Percentiles rank a stretch among this genome's conserved stretches.
Conservation (phyloP, 768 basidiomycete genomes). For the Neoboletus subvelutipes region DNA sequence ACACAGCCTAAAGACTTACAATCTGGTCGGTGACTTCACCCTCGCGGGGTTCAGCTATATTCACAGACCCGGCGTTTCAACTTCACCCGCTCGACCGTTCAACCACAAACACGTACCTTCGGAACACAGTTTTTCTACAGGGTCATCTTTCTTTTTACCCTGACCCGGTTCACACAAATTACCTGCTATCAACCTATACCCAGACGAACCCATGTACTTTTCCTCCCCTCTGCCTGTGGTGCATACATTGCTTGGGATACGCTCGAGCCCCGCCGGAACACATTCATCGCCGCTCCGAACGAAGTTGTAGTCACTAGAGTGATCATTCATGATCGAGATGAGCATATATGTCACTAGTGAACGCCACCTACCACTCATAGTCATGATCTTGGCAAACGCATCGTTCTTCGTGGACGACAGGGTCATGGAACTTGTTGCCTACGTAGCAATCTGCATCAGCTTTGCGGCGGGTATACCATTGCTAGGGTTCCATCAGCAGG, state of each 20-base stretch:
- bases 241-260: constrained; percentile 77
- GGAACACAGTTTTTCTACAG: constrained; percentile 72
- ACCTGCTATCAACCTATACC: constrained; percentile 90
- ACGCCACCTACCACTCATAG: constrained; percentile 80
- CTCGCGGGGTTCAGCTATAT: constrained; percentile 71
- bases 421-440: constrained; percentile 86
- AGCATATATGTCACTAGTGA: neutral
- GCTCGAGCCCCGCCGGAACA: constrained; percentile 84
- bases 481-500: constrained; percentile 44
- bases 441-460: constrained; percentile 83
- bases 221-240: constrained; percentile 46
- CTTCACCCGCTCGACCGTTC: neutral
- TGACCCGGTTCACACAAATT: constrained; percentile 70
- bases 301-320: constrained; percentile 82
- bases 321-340: neutral
- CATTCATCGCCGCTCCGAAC: constrained; percentile 73
- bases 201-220: constrained; percentile 84
- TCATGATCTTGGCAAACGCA: constrained; percentile 86
- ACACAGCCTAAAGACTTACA: constrained; percentile 41
- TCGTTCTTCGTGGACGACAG: constrained; percentile 75
- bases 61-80: neutral
- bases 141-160: constrained; percentile 68
- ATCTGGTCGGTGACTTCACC: constrained; percentile 76
- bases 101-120: constrained; percentile 46
- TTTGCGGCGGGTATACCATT: constrained; percentile 92